Evolutionary conservation across 1,284 basidiomycete species (phyloP).

Genomic region (Earliella scabrosa): DNA sequence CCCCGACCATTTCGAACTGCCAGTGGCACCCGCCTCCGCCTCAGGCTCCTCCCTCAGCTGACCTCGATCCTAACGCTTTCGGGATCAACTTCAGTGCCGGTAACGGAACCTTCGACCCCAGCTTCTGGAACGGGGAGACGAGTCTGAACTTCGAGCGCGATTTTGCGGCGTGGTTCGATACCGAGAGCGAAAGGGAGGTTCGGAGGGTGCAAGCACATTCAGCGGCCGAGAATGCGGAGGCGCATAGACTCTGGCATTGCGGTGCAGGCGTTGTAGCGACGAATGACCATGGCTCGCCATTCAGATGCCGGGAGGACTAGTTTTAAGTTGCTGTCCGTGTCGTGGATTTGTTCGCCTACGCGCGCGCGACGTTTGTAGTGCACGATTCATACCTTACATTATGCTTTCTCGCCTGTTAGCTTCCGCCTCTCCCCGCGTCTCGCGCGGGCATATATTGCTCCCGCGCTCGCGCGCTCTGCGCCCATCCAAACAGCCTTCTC

Average conservation of each 20-base stretch:
- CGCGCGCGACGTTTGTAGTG: neutral
- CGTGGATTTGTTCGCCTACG: neutral
- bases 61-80: slow-evolving; percentile 50
- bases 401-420: neutral
- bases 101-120: slow-evolving; percentile 7
- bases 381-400: neutral
- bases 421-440: neutral
- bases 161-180: slow-evolving; percentile 72
- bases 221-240: slow-evolving; percentile 18
- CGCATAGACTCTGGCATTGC: neutral
- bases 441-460: no score
- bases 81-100: slow-evolving; percentile 31
- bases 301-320: neutral
- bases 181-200: no score
- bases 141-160: slow-evolving; percentile 68
- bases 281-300: no score
- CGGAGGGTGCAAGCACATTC: no score
- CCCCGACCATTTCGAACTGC: slow-evolving; percentile 13
- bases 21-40: slow-evolving; percentile 25
- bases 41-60: slow-evolving; percentile 40
- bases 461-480: no score
- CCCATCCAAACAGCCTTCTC: no score
- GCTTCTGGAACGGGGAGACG: slow-evolving; percentile 28
- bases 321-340: neutral
- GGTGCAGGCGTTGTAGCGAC: neutral